These are phyloP conservation scores for Talaromyces piceae DNA, from an alignment of 2,329 filamentous ascomycete genomes.

Conservation along the genomic window DNA sequence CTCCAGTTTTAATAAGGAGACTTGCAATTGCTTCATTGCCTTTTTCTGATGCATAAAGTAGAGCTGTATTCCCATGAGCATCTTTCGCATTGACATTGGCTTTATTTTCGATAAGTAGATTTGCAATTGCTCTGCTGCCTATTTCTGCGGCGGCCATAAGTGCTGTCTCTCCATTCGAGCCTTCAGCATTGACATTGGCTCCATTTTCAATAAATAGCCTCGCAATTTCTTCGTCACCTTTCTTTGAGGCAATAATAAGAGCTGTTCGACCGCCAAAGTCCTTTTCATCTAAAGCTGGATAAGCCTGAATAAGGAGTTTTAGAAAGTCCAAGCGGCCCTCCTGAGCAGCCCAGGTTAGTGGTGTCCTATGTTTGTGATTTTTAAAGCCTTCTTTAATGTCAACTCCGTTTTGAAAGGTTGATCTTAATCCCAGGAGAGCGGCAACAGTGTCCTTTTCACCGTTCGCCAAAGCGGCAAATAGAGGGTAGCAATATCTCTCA, in stretches of 20 bases:
- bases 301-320: conserved; percentile 10
- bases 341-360: neutral
- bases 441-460: neutral
- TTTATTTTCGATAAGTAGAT: neutral
- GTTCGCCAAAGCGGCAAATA: neutral
- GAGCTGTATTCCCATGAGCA: neutral
- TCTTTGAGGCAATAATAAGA: neutral
- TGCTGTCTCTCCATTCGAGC: neutral
- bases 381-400: neutral
- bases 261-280: neutral
- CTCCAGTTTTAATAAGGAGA: conserved; percentile 1
- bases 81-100: neutral
- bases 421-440: neutral
- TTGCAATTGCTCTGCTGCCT: neutral
- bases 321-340: neutral
- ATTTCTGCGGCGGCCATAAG: neutral
- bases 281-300: neutral
- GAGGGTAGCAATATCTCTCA: neutral
- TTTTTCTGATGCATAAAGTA: conserved; percentile 4
- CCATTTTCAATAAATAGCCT: conserved; percentile 12
- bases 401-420: neutral
- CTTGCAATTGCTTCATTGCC: conserved; percentile 5
- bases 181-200: conserved; percentile 9
- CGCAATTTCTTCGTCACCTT: conserved; percentile 8
- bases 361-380: neutral